A percentile compares a stretch with the other conserved stretches of the same genome.
phyloP scores from a whole-genome alignment of 768 basidiomycete genomes.

The Psilocybe cubensis region DNA sequence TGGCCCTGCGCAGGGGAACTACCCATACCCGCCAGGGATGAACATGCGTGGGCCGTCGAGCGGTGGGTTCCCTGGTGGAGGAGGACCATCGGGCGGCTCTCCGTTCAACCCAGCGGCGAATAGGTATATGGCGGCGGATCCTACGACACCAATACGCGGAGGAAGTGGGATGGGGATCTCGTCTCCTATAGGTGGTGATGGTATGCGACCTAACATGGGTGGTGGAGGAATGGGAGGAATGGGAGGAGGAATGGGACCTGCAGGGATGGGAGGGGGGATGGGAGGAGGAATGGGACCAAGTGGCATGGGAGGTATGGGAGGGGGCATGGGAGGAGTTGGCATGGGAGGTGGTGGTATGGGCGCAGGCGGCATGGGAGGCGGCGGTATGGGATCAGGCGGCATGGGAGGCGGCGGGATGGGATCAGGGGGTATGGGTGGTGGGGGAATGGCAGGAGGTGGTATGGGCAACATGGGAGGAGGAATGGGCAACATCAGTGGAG shows the following conservation, averaged over 20 bases:
- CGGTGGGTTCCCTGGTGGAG: slow-evolving; percentile 6
- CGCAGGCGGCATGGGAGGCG: slow-evolving; percentile 13
- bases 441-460: slow-evolving; percentile 5
- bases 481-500: slow-evolving; percentile 16
- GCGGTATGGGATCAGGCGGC: slow-evolving; percentile 9
- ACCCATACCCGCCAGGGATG: slow-evolving; percentile 35
- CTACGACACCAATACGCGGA: slow-evolving; percentile 34
- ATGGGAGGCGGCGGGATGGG: slow-evolving; percentile 6
- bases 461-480: slow-evolving; percentile 12
- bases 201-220: slow-evolving; percentile 23
- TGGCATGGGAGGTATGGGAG: slow-evolving; percentile 19
- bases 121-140: slow-evolving; percentile 28
- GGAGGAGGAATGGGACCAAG: slow-evolving; percentile 18
- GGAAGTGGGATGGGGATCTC: slow-evolving; percentile 31
- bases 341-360: slow-evolving; percentile 17
- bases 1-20: slow-evolving; percentile 21
- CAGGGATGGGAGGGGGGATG: slow-evolving; percentile 19
- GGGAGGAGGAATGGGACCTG: slow-evolving; percentile 23
- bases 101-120: slow-evolving; percentile 27
- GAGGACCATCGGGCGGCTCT: slow-evolving; percentile 29
- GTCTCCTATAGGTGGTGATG: slow-evolving; percentile 23
- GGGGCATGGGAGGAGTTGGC: slow-evolving; percentile 10
- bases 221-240: slow-evolving; percentile 25
- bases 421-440: slow-evolving; percentile 10
- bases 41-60: slow-evolving; percentile 28